phyloP scores from a whole-genome alignment of 192 early-diverging fungal species.

The Coemansia guatemalensis region DNA sequence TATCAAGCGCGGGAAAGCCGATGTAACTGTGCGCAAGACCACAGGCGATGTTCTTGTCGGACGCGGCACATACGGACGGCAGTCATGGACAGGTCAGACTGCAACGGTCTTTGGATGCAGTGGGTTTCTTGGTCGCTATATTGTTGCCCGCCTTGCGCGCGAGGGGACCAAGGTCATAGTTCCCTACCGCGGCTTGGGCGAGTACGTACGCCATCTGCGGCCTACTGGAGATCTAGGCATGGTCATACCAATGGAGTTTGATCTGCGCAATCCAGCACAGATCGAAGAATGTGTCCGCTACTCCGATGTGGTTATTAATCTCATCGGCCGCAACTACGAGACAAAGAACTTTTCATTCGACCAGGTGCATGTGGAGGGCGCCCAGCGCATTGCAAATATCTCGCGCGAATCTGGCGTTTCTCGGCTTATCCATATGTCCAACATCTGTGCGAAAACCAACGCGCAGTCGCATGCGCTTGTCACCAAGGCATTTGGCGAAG shows the following conservation, averaged over 20 bases:
- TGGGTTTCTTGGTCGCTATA: constrained; percentile 92
- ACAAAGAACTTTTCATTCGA: constrained; percentile 93
- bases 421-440: constrained; percentile 87
- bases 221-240: constrained; percentile 94
- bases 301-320: constrained; percentile 94
- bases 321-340: constrained; percentile 87
- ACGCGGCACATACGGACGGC: constrained; percentile 70
- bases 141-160: constrained; percentile 90
- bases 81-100: constrained; percentile 80
- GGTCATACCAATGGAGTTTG: constrained; percentile 88
- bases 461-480: constrained; percentile 75
- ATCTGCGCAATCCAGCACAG: constrained; percentile 81
- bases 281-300: constrained; percentile 84
- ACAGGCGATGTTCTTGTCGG: constrained; percentile 55
- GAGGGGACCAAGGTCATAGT: constrained; percentile 88
- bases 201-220: constrained; percentile 85
- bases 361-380: constrained; percentile 81
- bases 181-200: constrained; percentile 84
- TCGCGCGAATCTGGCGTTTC: constrained; percentile 78
- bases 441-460: constrained; percentile 74
- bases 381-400: constrained; percentile 77
- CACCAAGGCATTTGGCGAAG: constrained; percentile 91
- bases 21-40: constrained; percentile 41
- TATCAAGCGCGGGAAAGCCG: constrained; percentile 51
- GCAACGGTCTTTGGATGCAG: constrained; percentile 96